Evolutionary conservation across 2,329 filamentous ascomycete species (phyloP), one percentile per base, ranked within the genome.

Genomic region (Nemania sp.): DNA sequence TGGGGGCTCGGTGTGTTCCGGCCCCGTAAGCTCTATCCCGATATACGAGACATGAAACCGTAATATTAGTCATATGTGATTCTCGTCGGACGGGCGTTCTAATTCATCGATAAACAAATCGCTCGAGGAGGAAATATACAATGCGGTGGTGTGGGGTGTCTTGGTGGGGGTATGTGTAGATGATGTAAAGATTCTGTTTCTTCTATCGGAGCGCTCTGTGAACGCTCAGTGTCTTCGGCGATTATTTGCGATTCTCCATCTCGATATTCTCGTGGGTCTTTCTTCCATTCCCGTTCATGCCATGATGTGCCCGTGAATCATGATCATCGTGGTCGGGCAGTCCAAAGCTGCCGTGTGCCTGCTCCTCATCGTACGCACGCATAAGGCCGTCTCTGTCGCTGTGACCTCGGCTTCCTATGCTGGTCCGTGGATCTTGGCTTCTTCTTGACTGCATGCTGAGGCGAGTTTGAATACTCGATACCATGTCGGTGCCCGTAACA

Each of bases 361-460:
- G 85, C 69, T 97, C 92, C 56, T 94, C 85, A 64, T 97, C 93
- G 65, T 96, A 97, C 9, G 86, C 88, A 57, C 88, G 88, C 71
- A 97, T 96, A 20, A 97, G 78, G 4, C 90, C 90, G 61, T 92
- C 86, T 49, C 90, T 82, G 64, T 94, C 91, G 31, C 83, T 82
- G 56, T 81, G 80, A 53, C 78, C 83, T 66, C 72, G 71, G 61
- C 82, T 83, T 67, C 84, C 83, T 42, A 83, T 79, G 65, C 84
- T 86, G 66, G 83, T 85, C 49, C 82, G 75, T 49, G 86, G 78
- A 53, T 82, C 80, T 12, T 86, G 82, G 62, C 88, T 94, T 61
- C 94, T 81, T 62, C 93, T 81, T 6, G 88, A 81, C 70, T 97
- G 94, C 91, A 99, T 97, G 68, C 90, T 96, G 61, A 91, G 83